Evolutionary conservation across 129 eudicot genomes (phyloP).

Genomic region (Arctium minus): DNA sequence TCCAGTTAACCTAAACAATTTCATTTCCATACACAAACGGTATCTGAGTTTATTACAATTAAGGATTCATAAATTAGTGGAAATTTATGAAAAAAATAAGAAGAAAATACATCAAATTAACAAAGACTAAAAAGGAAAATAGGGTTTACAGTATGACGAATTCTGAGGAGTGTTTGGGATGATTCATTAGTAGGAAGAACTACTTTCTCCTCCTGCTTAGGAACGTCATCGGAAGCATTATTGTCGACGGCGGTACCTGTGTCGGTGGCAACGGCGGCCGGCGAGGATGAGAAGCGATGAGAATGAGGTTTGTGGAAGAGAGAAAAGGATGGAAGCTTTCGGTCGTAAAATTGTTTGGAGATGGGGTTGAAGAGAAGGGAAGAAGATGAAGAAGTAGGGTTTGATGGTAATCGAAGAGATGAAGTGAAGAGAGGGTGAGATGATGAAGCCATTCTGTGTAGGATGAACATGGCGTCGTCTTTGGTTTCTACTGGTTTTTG

Average conservation of each 20-base stretch:
- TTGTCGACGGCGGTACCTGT: conserved; percentile 19
- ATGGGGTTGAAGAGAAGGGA: conserved; percentile 19
- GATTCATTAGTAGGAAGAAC: conserved; percentile 87
- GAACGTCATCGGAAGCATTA: conserved; percentile 9
- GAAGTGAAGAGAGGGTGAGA: conserved; percentile 48
- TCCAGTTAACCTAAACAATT: neutral
- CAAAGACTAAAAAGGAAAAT: neutral
- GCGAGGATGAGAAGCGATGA: conserved; percentile 24
- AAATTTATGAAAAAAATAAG: neutral
- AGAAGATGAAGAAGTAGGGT: conserved; percentile 22
- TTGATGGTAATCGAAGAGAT: conserved; percentile 33
- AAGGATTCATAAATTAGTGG: neutral
- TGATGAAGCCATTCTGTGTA: conserved; percentile 52
- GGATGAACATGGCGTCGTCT: conserved; percentile 31
- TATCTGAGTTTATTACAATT: neutral
- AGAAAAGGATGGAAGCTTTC: conserved; percentile 10
- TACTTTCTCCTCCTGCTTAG: conserved; percentile 35
- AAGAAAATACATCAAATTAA: neutral
- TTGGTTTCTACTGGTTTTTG: neutral
- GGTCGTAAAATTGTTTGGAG: conserved; percentile 12
- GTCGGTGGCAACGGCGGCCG: conserved; percentile 54
- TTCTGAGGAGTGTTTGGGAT: conserved; percentile 62
- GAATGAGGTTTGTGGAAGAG: conserved; percentile 25
- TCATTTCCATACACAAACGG: neutral
- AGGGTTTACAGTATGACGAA: conserved; percentile 81